Evolutionary conservation across 345 rosid species (phyloP).

Genomic region (Populus deltoides): DNA sequence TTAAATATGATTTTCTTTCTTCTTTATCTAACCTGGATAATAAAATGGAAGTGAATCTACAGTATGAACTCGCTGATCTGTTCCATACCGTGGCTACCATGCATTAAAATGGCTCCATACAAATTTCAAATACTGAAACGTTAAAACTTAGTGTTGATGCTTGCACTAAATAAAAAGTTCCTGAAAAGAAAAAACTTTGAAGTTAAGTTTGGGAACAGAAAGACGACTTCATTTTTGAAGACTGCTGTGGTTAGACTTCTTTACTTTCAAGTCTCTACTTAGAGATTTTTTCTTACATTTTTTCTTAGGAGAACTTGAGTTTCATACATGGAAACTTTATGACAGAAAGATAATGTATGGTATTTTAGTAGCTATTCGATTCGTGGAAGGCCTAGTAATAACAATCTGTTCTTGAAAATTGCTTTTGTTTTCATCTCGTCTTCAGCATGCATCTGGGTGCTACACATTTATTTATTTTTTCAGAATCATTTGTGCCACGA

Average conservation of each 20-base stretch:
- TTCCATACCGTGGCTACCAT: background rate
- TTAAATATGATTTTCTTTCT: background rate
- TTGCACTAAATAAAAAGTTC: background rate
- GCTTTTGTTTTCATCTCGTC: background rate
- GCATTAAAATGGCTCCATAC: background rate
- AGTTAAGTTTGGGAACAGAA: background rate
- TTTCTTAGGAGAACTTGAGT: background rate
- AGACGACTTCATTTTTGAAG: background rate
- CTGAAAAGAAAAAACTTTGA: background rate
- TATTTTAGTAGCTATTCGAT: background rate
- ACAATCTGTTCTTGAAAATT: background rate
- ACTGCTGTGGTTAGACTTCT: background rate
- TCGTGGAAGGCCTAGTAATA: background rate
- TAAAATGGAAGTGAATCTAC: background rate
- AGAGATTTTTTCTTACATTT: background rate
- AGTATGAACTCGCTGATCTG: background rate
- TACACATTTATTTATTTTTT: background rate
- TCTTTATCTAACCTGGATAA: background rate
- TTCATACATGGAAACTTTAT: background rate
- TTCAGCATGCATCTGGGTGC: too few relatives aligned
- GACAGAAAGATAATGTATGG: background rate
- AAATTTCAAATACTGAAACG: background rate
- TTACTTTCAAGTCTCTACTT: background rate
- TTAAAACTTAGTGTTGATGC: background rate
- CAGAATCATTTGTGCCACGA: background rate